Evolutionary conservation across 2,329 filamentous ascomycete genomes (phyloP).

Genomic region (Talaromyces sp.): DNA sequence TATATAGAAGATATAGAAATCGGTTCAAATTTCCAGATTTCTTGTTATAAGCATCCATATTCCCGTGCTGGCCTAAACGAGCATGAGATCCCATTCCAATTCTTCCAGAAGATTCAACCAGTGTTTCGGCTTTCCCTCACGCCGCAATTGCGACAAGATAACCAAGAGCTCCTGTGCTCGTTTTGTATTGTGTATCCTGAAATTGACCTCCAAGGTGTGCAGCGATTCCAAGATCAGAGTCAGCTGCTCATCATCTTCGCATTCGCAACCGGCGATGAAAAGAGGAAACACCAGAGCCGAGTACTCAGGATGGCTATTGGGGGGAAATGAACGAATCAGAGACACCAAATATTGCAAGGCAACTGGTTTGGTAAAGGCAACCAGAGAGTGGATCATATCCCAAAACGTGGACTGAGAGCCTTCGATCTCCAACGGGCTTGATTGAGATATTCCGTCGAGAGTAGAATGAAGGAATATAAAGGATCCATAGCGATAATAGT

Average conservation of each 20-base stretch:
- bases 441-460: slow-evolving; percentile 22
- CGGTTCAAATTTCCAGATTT: neutral
- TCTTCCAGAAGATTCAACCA: slow-evolving; percentile 10
- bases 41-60: neutral
- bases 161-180: slow-evolving; percentile 10
- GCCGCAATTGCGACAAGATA: slow-evolving; percentile 1
- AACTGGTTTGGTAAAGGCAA: slow-evolving; percentile 22
- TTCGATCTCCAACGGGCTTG: neutral
- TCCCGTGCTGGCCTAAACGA: slow-evolving; percentile 1
- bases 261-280: slow-evolving; percentile 32
- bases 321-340: slow-evolving; percentile 20
- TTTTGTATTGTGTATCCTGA: slow-evolving; percentile 10
- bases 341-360: slow-evolving; percentile 24
- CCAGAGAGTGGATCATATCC: slow-evolving; percentile 13
- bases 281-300: slow-evolving; percentile 35
- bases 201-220: slow-evolving; percentile 26
- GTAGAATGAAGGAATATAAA: slow-evolving; percentile 33
- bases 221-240: slow-evolving; percentile 22
- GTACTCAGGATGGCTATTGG: slow-evolving; percentile 31
- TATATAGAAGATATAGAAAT: neutral
- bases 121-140: neutral
- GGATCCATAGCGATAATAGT: slow-evolving; percentile 33
- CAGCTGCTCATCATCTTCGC: slow-evolving; percentile 17
- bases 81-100: slow-evolving; percentile 12
- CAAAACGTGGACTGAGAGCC: neutral